Percentiles rank a stretch among this genome's conserved stretches.
These are phyloP conservation scores for Taphrina wiesneri DNA, from an alignment of 1,139 yeast species.

Conservation along the genomic window DNA sequence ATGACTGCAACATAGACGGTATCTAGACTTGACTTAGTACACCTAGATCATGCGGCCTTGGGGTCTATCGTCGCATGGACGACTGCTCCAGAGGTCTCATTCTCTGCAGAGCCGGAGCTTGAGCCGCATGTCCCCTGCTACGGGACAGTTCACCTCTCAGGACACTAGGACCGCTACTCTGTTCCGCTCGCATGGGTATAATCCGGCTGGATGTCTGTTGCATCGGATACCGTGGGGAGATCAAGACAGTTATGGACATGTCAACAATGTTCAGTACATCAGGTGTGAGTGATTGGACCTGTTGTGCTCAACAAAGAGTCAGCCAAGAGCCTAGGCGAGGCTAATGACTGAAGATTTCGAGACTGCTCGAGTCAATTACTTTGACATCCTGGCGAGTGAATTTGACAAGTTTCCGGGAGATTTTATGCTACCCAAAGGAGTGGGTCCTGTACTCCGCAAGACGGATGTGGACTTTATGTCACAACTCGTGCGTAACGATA, in stretches of 20 bases:
- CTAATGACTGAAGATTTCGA: slow-evolving; percentile 8
- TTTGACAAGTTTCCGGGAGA: slow-evolving; percentile 5
- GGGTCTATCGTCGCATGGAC: not conserved
- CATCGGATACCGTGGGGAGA: slow-evolving; percentile 33
- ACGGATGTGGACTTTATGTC: slow-evolving; percentile 16
- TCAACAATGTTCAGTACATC: slow-evolving; percentile 28
- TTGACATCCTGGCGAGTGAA: slow-evolving; percentile 16
- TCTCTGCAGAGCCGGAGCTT: not conserved
- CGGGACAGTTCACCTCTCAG: slow-evolving; percentile 22
- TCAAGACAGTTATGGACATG: slow-evolving; percentile 28
- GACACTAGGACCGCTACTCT: slow-evolving; percentile 7
- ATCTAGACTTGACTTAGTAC: not conserved
- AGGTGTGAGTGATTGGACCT: not conserved
- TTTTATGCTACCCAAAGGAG: slow-evolving; percentile 19
- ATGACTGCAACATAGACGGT: too few species aligned
- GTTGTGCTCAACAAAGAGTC: not conserved
- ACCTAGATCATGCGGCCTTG: not conserved
- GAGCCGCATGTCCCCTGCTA: slow-evolving; percentile 11
- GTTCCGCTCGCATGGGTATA: slow-evolving; percentile 17
- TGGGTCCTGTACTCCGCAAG: slow-evolving; percentile 22
- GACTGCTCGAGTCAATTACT: slow-evolving; percentile 26
- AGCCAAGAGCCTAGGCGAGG: not conserved
- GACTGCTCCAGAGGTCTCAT: not conserved
- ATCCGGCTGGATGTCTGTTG: slow-evolving; percentile 15
- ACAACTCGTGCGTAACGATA: slow-evolving; percentile 26